Percentiles rank a stretch among this genome's conserved stretches.
Conservation (phyloP, 805 yeast species). For the Candida golubevii region DNA sequence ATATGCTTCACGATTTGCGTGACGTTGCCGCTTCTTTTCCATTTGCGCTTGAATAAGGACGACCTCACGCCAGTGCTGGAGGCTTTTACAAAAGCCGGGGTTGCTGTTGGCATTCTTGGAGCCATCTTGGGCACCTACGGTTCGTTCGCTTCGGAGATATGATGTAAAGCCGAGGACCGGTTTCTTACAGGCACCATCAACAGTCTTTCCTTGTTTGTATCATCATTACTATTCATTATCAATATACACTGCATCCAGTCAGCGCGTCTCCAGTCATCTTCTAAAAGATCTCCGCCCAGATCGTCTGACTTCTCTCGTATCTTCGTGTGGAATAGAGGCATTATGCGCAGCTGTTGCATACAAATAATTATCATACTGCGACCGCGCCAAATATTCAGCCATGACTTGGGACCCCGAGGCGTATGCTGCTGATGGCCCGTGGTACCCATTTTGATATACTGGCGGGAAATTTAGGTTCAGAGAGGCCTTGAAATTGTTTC, state of each 20-base stretch:
- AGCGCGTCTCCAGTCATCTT: not conserved
- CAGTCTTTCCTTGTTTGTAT: no score
- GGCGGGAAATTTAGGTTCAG: not conserved
- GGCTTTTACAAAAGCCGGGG: constrained; percentile 6
- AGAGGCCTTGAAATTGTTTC: constrained; percentile 3
- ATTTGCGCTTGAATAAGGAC: constrained; percentile 15
- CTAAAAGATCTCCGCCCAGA: not conserved
- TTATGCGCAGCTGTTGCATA: constrained; percentile 30
- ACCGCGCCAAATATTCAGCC: constrained; percentile 74
- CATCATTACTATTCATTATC: no score
- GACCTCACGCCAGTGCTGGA: constrained; percentile 7
- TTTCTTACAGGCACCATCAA: no score
- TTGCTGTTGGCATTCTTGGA: constrained; percentile 11
- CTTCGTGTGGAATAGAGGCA: not conserved
- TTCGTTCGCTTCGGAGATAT: constrained; percentile 6
- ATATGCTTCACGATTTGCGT: constrained; percentile 40
- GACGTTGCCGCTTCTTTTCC: constrained; percentile 37
- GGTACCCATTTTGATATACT: not conserved
- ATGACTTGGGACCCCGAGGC: constrained; percentile 64
- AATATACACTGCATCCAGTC: not conserved
- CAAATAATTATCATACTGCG: constrained; percentile 56
- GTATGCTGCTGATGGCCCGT: not conserved
- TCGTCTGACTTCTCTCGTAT: not conserved
- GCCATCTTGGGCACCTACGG: constrained; percentile 18
- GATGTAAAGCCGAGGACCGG: no score